A percentile compares a stretch with the other conserved stretches of the same genome.
Conservation (phyloP, 495 filamentous ascomycete species). For the Aspergillus heteromorphus region DNA sequence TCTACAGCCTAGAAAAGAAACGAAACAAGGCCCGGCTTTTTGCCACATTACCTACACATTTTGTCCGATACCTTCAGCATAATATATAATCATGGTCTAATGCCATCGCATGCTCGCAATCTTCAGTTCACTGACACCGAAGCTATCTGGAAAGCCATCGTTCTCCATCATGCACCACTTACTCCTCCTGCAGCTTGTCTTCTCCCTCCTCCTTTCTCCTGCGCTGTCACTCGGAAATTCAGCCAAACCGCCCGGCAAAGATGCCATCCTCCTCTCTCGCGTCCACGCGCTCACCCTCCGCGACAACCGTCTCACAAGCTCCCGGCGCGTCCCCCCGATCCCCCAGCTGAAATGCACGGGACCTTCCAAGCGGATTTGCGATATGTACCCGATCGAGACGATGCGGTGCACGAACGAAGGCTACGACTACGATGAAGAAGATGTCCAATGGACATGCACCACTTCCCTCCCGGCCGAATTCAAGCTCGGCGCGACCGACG, state of each 20-base stretch:
- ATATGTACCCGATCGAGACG: constrained; percentile 64
- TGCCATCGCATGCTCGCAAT: background rate
- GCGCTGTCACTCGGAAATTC: constrained; percentile 20
- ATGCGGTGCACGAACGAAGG: constrained; percentile 90
- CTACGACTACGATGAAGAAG: constrained; percentile 57
- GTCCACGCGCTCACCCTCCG: constrained; percentile 76
- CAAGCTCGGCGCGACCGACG: constrained; percentile 85
- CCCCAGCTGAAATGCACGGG: constrained; percentile 83
- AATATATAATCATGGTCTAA: background rate
- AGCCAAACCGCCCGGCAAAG: constrained; percentile 41
- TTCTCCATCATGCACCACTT: constrained; percentile 9
- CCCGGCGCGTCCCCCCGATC: constrained; percentile 70
- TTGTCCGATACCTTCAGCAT: background rate
- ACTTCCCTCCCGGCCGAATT: constrained; percentile 76
- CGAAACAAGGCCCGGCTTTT: too few species aligned
- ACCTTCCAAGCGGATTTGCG: constrained; percentile 48
- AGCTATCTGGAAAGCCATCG: background rate
- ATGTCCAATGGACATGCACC: constrained; percentile 86
- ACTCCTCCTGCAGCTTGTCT: constrained; percentile 8
- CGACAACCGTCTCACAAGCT: constrained; percentile 54
- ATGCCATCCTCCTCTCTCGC: constrained; percentile 67
- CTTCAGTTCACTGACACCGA: background rate
- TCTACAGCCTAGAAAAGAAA: background rate
- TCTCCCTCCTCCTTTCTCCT: constrained; percentile 28
- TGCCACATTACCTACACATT: background rate